Conservation (phyloP, 106 monocot genomes). For the Amphibolis antarctica region DNA sequence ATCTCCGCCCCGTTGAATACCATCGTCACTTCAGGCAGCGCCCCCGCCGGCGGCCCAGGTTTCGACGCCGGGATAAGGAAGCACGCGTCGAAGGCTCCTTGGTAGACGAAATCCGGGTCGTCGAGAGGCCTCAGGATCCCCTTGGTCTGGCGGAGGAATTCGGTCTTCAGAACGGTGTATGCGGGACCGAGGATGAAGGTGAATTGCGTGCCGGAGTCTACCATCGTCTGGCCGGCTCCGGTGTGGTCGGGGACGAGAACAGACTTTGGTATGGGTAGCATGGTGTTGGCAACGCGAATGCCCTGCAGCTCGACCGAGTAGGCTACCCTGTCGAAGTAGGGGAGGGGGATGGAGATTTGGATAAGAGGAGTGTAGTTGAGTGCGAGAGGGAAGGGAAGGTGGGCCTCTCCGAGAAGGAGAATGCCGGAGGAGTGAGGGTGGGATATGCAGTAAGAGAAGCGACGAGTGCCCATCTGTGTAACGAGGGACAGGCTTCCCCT, state of each 20-base stretch:
- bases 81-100: conserved; percentile 83
- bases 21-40: conserved; percentile 45
- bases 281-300: conserved; percentile 41
- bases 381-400: conserved; percentile 25
- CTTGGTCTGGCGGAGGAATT: conserved; percentile 49
- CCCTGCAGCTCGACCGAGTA: conserved; percentile 80
- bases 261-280: conserved; percentile 62
- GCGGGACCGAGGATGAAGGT: conserved; percentile 78
- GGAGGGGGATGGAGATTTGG: conserved; percentile 56
- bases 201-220: conserved; percentile 90
- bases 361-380: conserved; percentile 81
- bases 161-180: conserved; percentile 43
- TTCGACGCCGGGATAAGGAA: conserved; percentile 20
- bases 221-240: conserved; percentile 92
- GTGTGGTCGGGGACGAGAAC: conserved; percentile 85
- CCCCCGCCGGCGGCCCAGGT: background rate
- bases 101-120: conserved; percentile 70
- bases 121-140: conserved; percentile 26
- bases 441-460: conserved; percentile 90
- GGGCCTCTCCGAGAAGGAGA: conserved; percentile 45
- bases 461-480: conserved; percentile 48
- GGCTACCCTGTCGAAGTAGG: conserved; percentile 91
- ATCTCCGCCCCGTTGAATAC: conserved; percentile 63
- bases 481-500: conserved; percentile 76
- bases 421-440: conserved; percentile 43